These are phyloP conservation scores for Cystobasidium onofrii DNA, from an alignment of 768 basidiomycete species.

Conservation along the genomic window DNA sequence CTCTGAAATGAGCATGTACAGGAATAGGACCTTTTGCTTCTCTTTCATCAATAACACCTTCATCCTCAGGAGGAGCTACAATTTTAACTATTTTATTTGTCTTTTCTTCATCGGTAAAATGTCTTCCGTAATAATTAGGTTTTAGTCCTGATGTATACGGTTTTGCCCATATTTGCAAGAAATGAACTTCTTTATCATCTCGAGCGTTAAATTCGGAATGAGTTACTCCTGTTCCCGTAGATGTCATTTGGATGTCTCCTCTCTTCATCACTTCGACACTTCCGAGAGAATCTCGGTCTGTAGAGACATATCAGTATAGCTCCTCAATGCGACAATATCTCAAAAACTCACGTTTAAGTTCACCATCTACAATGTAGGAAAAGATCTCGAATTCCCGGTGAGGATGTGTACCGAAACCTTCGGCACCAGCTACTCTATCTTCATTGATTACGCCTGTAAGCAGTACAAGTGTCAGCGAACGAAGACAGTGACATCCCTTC, in stretches of 20 bases:
- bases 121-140: conserved; percentile 80
- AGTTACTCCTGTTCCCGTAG: conserved; percentile 80
- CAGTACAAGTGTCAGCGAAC: conserved; percentile 7
- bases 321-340: neutral
- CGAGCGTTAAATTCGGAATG: conserved; percentile 65
- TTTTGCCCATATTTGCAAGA: conserved; percentile 64
- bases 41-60: conserved; percentile 57
- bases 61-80: conserved; percentile 62
- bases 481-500: conserved; percentile 47
- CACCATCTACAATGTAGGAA: conserved; percentile 69
- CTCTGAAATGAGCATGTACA: conserved; percentile 49
- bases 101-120: conserved; percentile 77
- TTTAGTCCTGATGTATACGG: conserved; percentile 52
- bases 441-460: neutral
- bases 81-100: conserved; percentile 60
- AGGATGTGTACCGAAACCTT: conserved; percentile 67
- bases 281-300: conserved; percentile 75
- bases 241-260: conserved; percentile 79
- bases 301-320: neutral
- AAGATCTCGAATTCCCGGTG: conserved; percentile 74
- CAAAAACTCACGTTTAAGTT: conserved; percentile 54
- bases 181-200: conserved; percentile 48
- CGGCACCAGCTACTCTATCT: conserved; percentile 64
- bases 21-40: conserved; percentile 74
- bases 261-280: conserved; percentile 81